A percentile compares a stretch with the other conserved stretches of the same genome.
These are phyloP conservation scores for Selenicereus undatus DNA, from an alignment of 148 eudicot species.

Conservation along the genomic window DNA sequence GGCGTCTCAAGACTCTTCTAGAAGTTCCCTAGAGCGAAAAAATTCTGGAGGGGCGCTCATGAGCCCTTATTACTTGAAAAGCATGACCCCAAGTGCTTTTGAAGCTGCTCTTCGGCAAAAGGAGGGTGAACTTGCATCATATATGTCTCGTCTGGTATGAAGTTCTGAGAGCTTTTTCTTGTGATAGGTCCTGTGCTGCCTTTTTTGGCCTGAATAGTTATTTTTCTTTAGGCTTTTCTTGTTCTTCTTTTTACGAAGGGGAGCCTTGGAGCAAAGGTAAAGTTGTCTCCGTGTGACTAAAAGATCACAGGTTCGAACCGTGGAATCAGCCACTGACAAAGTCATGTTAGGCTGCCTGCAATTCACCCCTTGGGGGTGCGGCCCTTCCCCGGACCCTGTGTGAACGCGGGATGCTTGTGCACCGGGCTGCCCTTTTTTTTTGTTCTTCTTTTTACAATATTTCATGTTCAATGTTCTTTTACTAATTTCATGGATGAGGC, in stretches of 20 bases:
- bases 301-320: too few species aligned
- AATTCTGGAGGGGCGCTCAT: constrained; percentile 56
- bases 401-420: too few species aligned
- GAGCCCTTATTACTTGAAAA: constrained; percentile 76
- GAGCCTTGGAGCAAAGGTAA: too few species aligned
- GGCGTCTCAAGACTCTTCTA: constrained; percentile 78
- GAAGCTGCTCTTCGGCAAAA: constrained; percentile 91
- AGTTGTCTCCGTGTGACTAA: too few species aligned
- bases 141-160: constrained; percentile 84
- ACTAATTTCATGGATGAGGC: too few species aligned
- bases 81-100: constrained; percentile 76
- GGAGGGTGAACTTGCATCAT: constrained; percentile 95
- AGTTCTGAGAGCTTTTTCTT: not conserved
- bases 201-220: not conserved
- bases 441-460: not conserved
- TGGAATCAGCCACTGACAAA: too few species aligned
- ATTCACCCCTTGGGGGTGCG: too few species aligned
- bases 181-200: not conserved
- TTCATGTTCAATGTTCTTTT: not conserved
- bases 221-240: not conserved
- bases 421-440: too few species aligned
- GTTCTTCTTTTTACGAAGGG: not conserved
- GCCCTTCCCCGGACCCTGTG: too few species aligned
- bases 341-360: too few species aligned
- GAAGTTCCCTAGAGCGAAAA: constrained; percentile 57